These are phyloP conservation scores for Colletotrichum camelliae DNA, from an alignment of 2,329 filamentous ascomycete species.

Conservation along the genomic window DNA sequence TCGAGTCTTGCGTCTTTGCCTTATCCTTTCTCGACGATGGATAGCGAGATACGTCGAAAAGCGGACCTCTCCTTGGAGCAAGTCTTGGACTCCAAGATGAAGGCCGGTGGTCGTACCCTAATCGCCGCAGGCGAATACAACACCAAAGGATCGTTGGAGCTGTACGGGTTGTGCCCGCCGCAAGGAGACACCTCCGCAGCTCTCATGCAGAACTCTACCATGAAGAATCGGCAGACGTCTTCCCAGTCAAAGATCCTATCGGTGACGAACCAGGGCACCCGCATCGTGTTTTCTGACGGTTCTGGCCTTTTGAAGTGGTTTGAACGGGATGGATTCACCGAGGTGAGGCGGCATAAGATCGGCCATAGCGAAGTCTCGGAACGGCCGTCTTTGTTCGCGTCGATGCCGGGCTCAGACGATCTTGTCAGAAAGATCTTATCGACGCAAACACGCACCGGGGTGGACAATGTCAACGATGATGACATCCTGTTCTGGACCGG, in stretches of 20 bases:
- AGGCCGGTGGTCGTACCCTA: conserved; percentile 65
- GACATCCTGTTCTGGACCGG: conserved; percentile 89
- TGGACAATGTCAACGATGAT: conserved; percentile 54
- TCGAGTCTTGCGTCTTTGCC: conserved; percentile 75
- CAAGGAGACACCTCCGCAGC: conserved; percentile 16
- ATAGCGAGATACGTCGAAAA: conserved; percentile 61
- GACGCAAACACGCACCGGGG: conserved; percentile 45
- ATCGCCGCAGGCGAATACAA: conserved; percentile 91
- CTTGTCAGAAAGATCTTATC: conserved; percentile 83
- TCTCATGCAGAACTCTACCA: conserved; percentile 49
- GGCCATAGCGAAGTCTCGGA: conserved; percentile 57
- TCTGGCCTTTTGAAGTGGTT: conserved; percentile 89
- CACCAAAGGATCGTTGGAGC: conserved; percentile 85
- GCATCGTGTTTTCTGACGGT: conserved; percentile 83
- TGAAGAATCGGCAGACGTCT: conserved; percentile 84
- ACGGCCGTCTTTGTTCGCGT: conserved; percentile 55
- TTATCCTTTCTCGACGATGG: conserved; percentile 68
- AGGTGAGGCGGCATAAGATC: conserved; percentile 59
- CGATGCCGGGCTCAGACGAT: conserved; percentile 65
- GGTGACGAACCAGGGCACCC: conserved; percentile 80
- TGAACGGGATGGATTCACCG: conserved; percentile 78
- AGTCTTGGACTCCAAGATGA: conserved; percentile 58
- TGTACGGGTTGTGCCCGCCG: conserved; percentile 68
- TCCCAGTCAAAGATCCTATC: conserved; percentile 82
- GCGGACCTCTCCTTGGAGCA: conserved; percentile 61